Conservation (phyloP, 352 stramenopile species). For the Phytophthora hibernalis region DNA sequence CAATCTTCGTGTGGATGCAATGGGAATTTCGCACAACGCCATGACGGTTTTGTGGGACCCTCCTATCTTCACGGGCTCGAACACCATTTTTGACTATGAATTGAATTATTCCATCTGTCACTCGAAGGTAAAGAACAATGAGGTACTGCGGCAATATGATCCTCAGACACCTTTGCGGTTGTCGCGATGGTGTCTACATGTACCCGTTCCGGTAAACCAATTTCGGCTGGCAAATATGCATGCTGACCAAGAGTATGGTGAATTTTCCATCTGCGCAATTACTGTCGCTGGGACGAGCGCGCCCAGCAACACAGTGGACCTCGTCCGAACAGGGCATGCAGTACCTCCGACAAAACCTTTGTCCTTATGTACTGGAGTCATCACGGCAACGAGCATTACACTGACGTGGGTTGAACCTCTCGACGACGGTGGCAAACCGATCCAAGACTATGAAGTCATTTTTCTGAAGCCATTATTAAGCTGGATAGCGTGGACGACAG, state of each 20-base stretch:
- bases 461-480: conserved; percentile 64
- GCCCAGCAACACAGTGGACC: conserved; percentile 51
- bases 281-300: conserved; percentile 64
- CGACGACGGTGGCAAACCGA: conserved; percentile 59
- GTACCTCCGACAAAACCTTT: conserved; percentile 50
- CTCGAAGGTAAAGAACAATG: conserved; percentile 19
- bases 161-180: conserved; percentile 31
- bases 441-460: conserved; percentile 74
- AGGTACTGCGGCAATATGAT: conserved; percentile 34
- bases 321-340: conserved; percentile 41
- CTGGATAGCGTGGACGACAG: conserved; percentile 34
- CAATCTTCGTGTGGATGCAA: conserved; percentile 51
- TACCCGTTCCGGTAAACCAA: conserved; percentile 52
- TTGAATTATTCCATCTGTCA: conserved; percentile 47
- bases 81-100: conserved; percentile 73
- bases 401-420: conserved; percentile 69
- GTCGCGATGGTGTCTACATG: conserved; percentile 66
- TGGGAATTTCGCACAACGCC: conserved; percentile 46
- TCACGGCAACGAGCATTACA: conserved; percentile 72
- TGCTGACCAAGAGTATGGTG: conserved; percentile 57
- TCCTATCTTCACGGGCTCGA: conserved; percentile 77
- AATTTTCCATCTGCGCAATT: conserved; percentile 56
- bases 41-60: conserved; percentile 64
- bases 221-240: conserved; percentile 49
- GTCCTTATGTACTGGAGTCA: conserved; percentile 54